These are phyloP conservation scores for Eucalyptus regnans DNA, from an alignment of 345 rosid species.

Conservation along the genomic window DNA sequence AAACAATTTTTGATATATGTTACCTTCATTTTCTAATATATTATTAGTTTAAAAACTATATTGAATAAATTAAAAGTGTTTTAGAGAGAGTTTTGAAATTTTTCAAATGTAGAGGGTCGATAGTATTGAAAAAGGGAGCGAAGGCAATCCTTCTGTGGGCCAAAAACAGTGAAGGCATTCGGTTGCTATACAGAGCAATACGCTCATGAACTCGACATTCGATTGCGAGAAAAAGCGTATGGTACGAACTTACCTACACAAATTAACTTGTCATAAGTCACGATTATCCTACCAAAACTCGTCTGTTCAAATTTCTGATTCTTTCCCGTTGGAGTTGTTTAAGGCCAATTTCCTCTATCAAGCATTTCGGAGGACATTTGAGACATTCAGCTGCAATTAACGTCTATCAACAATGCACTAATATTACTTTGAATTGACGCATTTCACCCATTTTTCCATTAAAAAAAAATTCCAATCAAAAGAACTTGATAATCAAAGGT, in stretches of 20 bases:
- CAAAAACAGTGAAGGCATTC: background rate
- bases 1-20: background rate
- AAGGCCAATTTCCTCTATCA: background rate
- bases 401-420: background rate
- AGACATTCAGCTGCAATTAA: background rate
- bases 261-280: background rate
- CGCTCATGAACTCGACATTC: background rate
- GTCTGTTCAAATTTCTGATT: background rate
- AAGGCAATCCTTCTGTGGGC: background rate
- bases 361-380: background rate
- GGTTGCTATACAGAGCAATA: background rate
- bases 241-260: background rate
- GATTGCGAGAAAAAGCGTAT: background rate
- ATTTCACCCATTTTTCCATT: background rate
- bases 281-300: background rate
- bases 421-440: background rate
- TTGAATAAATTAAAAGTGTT: too few species aligned
- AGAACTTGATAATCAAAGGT: background rate
- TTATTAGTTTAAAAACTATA: background rate
- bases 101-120: background rate
- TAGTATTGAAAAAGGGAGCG: background rate
- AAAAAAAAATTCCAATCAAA: background rate
- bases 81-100: background rate
- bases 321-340: too few species aligned
- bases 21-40: background rate